A percentile compares a stretch with the other conserved stretches of the same genome.
Evolutionary conservation across 192 early-diverging fungal genomes (phyloP).

Genomic region (Backusella mclennaniae): DNA sequence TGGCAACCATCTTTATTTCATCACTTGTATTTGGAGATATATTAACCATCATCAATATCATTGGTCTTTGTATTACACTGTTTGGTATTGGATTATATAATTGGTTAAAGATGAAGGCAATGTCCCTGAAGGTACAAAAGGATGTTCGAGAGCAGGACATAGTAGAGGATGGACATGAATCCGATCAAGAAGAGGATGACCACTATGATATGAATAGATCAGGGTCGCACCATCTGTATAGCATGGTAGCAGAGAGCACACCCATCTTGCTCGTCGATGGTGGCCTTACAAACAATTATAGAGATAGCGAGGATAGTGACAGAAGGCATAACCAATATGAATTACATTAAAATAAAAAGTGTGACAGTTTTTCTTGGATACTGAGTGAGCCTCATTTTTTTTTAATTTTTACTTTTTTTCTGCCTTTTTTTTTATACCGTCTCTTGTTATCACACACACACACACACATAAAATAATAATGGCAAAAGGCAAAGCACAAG

Average conservation of each 20-base stretch:
- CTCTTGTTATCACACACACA: not conserved
- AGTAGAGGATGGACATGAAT: not conserved
- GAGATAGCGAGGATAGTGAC: slow-evolving; percentile 20
- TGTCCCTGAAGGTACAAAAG: not conserved
- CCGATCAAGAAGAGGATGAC: not conserved
- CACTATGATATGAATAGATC: not conserved
- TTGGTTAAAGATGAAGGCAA: slow-evolving; percentile 59
- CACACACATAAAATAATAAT: not conserved
- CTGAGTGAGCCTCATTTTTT: slow-evolving; percentile 10
- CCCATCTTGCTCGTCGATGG: slow-evolving; percentile 34
- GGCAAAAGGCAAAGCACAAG: not conserved
- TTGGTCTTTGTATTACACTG: slow-evolving; percentile 79
- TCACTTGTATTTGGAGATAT: slow-evolving; percentile 79
- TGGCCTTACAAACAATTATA: slow-evolving; percentile 11
- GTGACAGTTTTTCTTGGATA: slow-evolving; percentile 9
- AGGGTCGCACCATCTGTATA: slow-evolving; percentile 20
- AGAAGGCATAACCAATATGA: slow-evolving; percentile 4
- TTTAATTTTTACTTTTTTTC: slow-evolving; percentile 17
- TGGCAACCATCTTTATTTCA: slow-evolving; percentile 76
- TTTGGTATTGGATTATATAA: slow-evolving; percentile 80
- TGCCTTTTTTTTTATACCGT: not conserved
- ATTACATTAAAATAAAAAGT: not conserved
- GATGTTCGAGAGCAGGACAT: not conserved
- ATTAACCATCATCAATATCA: slow-evolving; percentile 69
- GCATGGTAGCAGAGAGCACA: slow-evolving; percentile 35